phyloP scores from a whole-genome alignment of 2,329 filamentous ascomycete species.

The Hypoxylon sp. region DNA sequence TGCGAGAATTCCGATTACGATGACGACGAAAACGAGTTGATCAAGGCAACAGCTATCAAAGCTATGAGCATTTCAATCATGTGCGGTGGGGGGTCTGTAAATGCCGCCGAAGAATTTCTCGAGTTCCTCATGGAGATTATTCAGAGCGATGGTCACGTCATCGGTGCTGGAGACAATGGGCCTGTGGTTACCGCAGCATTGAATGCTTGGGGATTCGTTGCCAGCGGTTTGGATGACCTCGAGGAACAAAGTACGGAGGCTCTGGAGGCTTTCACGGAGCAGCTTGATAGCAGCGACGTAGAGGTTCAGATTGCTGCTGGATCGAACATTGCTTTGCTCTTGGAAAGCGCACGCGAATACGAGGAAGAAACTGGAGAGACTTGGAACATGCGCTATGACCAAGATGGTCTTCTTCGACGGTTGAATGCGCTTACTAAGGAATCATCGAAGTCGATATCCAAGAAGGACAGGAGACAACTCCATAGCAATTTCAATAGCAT shows the following conservation, averaged over 20 bases:
- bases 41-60: constrained; percentile 80
- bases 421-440: constrained; percentile 62
- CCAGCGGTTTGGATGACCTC: constrained; percentile 81
- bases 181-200: constrained; percentile 80
- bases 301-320: constrained; percentile 82
- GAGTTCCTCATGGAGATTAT: constrained; percentile 82
- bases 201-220: constrained; percentile 83
- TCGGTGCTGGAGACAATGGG: constrained; percentile 78
- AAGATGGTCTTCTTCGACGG: constrained; percentile 61
- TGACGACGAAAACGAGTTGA: constrained; percentile 67
- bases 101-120: constrained; percentile 78
- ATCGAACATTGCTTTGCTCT: constrained; percentile 84
- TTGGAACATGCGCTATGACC: constrained; percentile 64
- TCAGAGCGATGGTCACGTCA: constrained; percentile 79
- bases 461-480: constrained; percentile 61
- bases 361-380: constrained; percentile 63
- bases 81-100: constrained; percentile 79
- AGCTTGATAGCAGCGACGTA: constrained; percentile 80
- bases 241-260: constrained; percentile 77
- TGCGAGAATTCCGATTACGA: constrained; percentile 77
- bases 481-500: constrained; percentile 64
- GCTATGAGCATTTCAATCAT: constrained; percentile 78
- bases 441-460: constrained; percentile 63
- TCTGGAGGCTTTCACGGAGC: constrained; percentile 85
- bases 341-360: constrained; percentile 73